Evolutionary conservation across 352 stramenopile species (phyloP), one percentile per base, ranked within the genome.

Genomic region (Plasmopara viticola): DNA sequence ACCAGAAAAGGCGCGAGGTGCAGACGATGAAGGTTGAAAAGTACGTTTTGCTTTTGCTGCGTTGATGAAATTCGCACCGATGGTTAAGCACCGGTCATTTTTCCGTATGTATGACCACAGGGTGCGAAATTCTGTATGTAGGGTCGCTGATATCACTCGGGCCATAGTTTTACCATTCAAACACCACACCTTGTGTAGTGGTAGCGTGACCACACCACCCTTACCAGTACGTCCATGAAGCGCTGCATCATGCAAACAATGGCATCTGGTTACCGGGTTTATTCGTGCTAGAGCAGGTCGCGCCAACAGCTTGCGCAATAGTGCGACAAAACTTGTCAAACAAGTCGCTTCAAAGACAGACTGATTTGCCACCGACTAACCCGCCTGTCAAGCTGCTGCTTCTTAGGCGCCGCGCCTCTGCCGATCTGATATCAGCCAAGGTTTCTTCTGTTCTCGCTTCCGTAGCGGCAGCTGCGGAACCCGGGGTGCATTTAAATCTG

Each of bases 321-420:
- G 44, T 53, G 14, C 42, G 51, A 47, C 61, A 35, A n/a, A 46
- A 48, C 12, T 18, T 53, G 15, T 25, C 51, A 6, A 64, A 64
- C 12, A 45, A 45, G 9, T 44, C 28, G 18, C 40, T 54, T 68
- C 56, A 62, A 62, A 60, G 49, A 29, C 70, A 60, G 41, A 54
- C 29, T 15, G 52, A 65, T 3, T 38, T 44, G 17, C 30, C 56
- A 35, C 50, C 57, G 8, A 86, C 72, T 25, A 86, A 87, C 30
- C 75, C 78, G 7, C 75, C 75, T 0, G 70, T 82, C 35, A 89
- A 86, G 59, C 56, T 87, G 58, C 55, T 87, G 40, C 66, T 86
- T 29, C 64, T 75, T 40, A 71, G 75, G 9, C 62, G 73, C 2
- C 68, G 78, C 28, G 55, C 61, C 0, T 62, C 62, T 10, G 41